These are phyloP conservation scores for Irineochytrium annulatum DNA, from an alignment of 192 early-diverging fungal species.

Conservation along the genomic window DNA sequence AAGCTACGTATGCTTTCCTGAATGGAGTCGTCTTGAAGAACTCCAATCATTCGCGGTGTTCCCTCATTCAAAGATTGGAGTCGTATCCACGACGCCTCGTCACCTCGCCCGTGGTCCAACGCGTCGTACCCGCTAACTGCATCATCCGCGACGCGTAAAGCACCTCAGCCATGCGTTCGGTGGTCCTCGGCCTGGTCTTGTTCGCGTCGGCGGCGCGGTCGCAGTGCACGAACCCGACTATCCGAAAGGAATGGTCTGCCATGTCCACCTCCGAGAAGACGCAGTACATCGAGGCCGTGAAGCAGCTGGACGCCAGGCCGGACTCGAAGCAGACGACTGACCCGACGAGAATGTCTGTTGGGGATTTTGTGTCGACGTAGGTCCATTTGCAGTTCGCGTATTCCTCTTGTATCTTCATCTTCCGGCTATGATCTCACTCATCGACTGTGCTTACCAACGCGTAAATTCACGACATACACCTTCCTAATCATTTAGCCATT, in stretches of 20 bases:
- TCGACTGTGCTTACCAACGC: not conserved
- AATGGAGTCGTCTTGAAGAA: too few relatives aligned
- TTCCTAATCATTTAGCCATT: not conserved
- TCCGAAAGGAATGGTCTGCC: not conserved
- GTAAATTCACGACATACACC: too few relatives aligned
- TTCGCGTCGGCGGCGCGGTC: not conserved
- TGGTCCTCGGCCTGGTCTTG: not conserved
- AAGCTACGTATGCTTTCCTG: too few relatives aligned
- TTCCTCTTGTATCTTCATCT: too few relatives aligned
- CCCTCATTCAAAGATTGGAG: too few relatives aligned
- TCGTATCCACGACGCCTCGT: too few relatives aligned
- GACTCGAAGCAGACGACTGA: not conserved
- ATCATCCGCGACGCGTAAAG: too few relatives aligned
- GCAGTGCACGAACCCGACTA: not conserved
- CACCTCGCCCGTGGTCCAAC: too few relatives aligned
- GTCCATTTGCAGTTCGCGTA: too few relatives aligned
- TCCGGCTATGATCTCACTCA: not conserved
- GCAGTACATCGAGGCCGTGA: slow-evolving; percentile 4
- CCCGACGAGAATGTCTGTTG: not conserved
- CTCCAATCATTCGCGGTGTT: too few relatives aligned
- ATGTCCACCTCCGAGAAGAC: not conserved
- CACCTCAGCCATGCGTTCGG: too few relatives aligned
- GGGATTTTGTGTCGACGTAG: slow-evolving; percentile 10
- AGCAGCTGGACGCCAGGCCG: slow-evolving; percentile 7
- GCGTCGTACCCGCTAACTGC: too few relatives aligned